Evolutionary conservation across 192 early-diverging fungal genomes (phyloP).

Genomic region (Ambispora gerdemannii): DNA sequence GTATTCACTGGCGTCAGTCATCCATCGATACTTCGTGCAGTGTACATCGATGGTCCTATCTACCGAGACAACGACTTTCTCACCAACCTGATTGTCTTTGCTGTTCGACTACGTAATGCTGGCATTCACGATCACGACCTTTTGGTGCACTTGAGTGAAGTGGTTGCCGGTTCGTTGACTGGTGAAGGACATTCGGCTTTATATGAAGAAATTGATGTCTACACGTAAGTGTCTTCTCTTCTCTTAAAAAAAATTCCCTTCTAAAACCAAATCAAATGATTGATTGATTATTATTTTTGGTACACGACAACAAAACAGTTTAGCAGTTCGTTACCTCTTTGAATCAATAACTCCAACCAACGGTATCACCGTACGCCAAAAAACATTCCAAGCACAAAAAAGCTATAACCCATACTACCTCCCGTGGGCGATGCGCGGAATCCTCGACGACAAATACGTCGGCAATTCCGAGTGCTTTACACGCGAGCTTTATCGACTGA

Average conservation of each 20-base stretch:
- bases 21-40: slow-evolving; percentile 82
- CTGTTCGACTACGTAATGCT: slow-evolving; percentile 79
- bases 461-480: slow-evolving; percentile 47
- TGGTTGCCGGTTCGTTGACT: slow-evolving; percentile 83
- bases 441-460: slow-evolving; percentile 72
- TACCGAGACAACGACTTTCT: slow-evolving; percentile 82
- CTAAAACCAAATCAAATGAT: too few relatives aligned
- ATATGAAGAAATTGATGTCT: slow-evolving; percentile 87
- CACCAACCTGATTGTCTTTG: slow-evolving; percentile 82
- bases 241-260: too few relatives aligned
- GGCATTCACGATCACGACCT: slow-evolving; percentile 87
- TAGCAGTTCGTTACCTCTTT: slow-evolving; percentile 38
- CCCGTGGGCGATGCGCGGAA: slow-evolving; percentile 90
- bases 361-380: slow-evolving; percentile 36
- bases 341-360: slow-evolving; percentile 32
- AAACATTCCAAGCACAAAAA: slow-evolving; percentile 63
- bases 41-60: slow-evolving; percentile 85
- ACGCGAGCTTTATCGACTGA: slow-evolving; percentile 65
- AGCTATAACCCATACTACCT: slow-evolving; percentile 86
- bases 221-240: slow-evolving; percentile 47
- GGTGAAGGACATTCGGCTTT: slow-evolving; percentile 90
- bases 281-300: slow-evolving; percentile 25
- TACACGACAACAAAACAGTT: too few relatives aligned
- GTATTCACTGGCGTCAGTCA: slow-evolving; percentile 66
- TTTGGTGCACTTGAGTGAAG: slow-evolving; percentile 80